phyloP scores from a whole-genome alignment of 1,284 basidiomycete genomes.

The Malassezia arunalokei region DNA sequence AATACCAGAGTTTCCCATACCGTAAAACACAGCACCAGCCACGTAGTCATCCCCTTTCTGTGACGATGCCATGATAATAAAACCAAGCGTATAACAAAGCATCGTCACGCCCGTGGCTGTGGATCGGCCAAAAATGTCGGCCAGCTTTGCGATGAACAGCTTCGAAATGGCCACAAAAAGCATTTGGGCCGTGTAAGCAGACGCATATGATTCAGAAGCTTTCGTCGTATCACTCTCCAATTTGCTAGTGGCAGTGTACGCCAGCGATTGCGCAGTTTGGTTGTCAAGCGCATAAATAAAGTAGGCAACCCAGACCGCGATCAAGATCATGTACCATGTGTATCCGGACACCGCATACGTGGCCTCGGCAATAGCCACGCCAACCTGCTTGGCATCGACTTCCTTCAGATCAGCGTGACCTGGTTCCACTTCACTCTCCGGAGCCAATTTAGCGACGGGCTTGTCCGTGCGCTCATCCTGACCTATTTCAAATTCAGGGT shows the following conservation, averaged over 20 bases:
- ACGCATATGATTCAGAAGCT: background rate
- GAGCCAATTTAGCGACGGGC: background rate
- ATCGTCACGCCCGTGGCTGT: constrained; percentile 30
- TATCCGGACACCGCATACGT: constrained; percentile 8
- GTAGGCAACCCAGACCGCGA: constrained; percentile 1
- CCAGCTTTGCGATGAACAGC: constrained; percentile 41
- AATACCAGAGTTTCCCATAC: constrained; percentile 38
- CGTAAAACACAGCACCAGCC: constrained; percentile 36
- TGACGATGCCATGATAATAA: constrained; percentile 34
- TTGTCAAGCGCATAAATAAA: constrained; percentile 12
- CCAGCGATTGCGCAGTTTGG: background rate
- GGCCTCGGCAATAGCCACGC: constrained; percentile 13
- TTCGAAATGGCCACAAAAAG: constrained; percentile 43
- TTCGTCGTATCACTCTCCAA: background rate
- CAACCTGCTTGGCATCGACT: constrained; percentile 12
- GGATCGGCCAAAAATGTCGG: constrained; percentile 43
- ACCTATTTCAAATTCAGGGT: constrained; percentile 4
- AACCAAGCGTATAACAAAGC: constrained; percentile 36
- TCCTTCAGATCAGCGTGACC: background rate
- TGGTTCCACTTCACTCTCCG: background rate
- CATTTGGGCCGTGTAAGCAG: constrained; percentile 20
- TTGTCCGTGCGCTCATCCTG: background rate
- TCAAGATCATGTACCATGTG: constrained; percentile 8
- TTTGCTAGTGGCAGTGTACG: background rate
- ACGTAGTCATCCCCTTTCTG: constrained; percentile 21